Evolutionary conservation across 495 filamentous ascomycete species (phyloP).

Genomic region (Hypoxylon lienhwacheense): DNA sequence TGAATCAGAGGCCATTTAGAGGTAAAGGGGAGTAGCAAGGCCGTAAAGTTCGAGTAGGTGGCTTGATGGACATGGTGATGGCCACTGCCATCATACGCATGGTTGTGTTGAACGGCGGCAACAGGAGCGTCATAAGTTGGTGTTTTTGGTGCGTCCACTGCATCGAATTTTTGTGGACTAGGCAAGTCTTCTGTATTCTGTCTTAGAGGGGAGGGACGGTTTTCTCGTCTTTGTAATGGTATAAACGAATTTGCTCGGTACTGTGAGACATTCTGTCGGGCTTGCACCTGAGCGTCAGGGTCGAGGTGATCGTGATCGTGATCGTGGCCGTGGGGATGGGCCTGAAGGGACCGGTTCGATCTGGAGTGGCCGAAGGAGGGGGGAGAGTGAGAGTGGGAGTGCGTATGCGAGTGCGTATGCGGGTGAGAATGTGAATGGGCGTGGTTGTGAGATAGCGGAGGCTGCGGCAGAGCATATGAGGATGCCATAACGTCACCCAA

Average conservation of each 20-base stretch:
- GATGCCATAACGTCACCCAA: constrained; percentile 45
- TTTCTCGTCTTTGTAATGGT: constrained; percentile 40
- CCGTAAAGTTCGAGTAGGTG: constrained; percentile 61
- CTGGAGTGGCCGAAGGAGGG: constrained; percentile 39
- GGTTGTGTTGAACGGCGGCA: constrained; percentile 31
- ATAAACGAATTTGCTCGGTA: constrained; percentile 40
- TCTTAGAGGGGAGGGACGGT: constrained; percentile 40
- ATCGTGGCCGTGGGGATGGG: constrained; percentile 40
- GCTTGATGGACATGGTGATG: constrained; percentile 37
- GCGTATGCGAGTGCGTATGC: constrained; percentile 43
- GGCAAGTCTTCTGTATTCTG: constrained; percentile 24
- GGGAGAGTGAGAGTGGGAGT: constrained; percentile 46
- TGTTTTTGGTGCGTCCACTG: constrained; percentile 5
- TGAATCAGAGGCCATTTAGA: constrained; percentile 75
- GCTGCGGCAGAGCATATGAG: constrained; percentile 54
- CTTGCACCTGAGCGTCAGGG: constrained; percentile 42
- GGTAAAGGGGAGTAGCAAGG: constrained; percentile 63
- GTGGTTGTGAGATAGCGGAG: constrained; percentile 50
- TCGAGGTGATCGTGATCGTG: constrained; percentile 41
- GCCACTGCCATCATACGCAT: constrained; percentile 25
- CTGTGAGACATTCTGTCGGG: constrained; percentile 39
- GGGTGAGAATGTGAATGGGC: constrained; percentile 41
- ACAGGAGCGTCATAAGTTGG: constrained; percentile 13
- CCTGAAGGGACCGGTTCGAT: constrained; percentile 35
- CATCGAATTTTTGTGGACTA: constrained; percentile 15